Evolutionary conservation across 371 early-diverging fungal species (phyloP).

Genomic region (Zychaea mexicana): DNA sequence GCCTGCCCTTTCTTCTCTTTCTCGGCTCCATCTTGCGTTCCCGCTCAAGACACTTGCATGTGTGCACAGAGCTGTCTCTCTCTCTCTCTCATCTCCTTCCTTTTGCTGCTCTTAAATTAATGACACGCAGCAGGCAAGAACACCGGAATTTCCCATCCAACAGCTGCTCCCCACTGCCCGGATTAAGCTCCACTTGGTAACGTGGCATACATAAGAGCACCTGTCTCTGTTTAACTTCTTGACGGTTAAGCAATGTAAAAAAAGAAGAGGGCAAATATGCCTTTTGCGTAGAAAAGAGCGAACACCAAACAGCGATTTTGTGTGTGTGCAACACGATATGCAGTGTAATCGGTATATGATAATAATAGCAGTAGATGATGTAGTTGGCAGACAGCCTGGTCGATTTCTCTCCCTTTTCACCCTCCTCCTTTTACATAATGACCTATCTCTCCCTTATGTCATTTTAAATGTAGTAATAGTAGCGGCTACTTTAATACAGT

Average conservation of each 20-base stretch:
- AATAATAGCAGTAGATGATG: too few species aligned
- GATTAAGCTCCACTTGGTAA: not conserved
- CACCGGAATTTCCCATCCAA: too few species aligned
- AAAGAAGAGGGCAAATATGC: not conserved
- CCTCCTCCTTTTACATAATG: too few species aligned
- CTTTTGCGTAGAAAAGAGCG: not conserved
- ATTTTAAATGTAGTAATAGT: not conserved
- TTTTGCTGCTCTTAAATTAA: not conserved
- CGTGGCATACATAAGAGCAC: too few species aligned
- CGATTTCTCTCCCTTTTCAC: too few species aligned
- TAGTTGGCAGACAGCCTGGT: too few species aligned
- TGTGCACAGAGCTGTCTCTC: not conserved
- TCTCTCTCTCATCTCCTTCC: not conserved
- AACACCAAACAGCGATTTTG: not conserved
- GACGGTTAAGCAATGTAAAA: not conserved
- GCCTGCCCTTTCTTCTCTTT: slow-evolving; percentile 3
- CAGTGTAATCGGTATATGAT: too few species aligned
- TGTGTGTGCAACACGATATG: not conserved
- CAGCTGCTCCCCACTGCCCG: not conserved
- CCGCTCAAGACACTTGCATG: not conserved
- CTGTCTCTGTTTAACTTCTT: too few species aligned
- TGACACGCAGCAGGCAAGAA: too few species aligned
- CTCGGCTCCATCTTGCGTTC: not conserved
- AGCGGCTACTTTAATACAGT: too few species aligned
- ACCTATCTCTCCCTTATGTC: not conserved